phyloP scores from a whole-genome alignment of 805 yeast species.

The Brettanomyces nanus region DNA sequence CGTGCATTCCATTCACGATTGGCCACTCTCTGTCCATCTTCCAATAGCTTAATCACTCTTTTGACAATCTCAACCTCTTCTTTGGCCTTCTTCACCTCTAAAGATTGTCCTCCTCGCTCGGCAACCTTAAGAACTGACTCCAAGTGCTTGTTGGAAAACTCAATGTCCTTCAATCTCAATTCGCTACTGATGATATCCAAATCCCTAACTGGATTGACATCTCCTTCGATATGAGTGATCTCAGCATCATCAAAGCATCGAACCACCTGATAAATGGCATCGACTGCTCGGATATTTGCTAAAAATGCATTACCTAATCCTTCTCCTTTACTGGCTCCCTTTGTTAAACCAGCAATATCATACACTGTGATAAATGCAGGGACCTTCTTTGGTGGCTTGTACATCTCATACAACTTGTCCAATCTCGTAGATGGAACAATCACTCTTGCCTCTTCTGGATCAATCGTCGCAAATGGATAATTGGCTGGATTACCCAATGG shows the following conservation, averaged over 20 bases:
- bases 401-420: constrained; percentile 64
- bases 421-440: constrained; percentile 87
- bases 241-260: constrained; percentile 98
- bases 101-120: constrained; percentile 57
- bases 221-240: constrained; percentile 94
- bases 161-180: constrained; percentile 93
- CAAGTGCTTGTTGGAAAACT: constrained; percentile 62
- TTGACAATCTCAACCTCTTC: constrained; percentile 52
- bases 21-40: constrained; percentile 56
- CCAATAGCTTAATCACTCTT: constrained; percentile 53
- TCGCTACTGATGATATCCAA: constrained; percentile 86
- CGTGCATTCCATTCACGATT: constrained; percentile 50
- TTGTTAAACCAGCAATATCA: constrained; percentile 97
- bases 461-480: constrained; percentile 96
- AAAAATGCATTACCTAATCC: constrained; percentile 97
- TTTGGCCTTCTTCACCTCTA: constrained; percentile 56
- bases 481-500: constrained; percentile 95
- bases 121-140: constrained; percentile 49
- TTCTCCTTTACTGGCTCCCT: constrained; percentile 94
- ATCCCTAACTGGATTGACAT: constrained; percentile 92
- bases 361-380: constrained; percentile 91
- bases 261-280: constrained; percentile 95
- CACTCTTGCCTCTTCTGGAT: constrained; percentile 96
- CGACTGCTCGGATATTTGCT: constrained; percentile 94
- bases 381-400: constrained; percentile 76